Conservation (phyloP, 257 asterid genomes). For the Lavandula angustifolia region DNA sequence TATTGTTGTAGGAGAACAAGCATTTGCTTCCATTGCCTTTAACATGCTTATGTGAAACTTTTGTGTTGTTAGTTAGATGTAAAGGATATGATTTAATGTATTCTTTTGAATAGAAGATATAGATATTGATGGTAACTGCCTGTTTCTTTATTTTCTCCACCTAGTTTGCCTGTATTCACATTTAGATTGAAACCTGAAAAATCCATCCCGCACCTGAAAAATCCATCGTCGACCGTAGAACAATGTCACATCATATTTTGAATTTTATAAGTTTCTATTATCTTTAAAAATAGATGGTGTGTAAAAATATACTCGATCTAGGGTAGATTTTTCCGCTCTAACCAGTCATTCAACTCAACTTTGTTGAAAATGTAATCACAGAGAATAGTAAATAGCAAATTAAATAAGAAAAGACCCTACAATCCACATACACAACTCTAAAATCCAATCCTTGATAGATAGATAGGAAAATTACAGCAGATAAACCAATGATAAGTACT, state of each 20-base stretch:
- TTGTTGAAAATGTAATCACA: conserved; percentile 8
- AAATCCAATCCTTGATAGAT: conserved; percentile 3
- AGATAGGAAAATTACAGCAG: conserved; percentile 16
- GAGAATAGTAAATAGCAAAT: conserved; percentile 23
- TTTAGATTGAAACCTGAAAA: no score
- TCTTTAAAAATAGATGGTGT: no score
- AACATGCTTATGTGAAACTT: no score
- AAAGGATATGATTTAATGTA: conserved; percentile 23
- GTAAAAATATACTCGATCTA: no score
- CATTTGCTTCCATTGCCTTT: no score
- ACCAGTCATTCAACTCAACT: neutral
- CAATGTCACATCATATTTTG: neutral
- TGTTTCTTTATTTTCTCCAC: no score
- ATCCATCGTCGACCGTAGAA: no score
- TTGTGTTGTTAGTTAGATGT: conserved; percentile 27
- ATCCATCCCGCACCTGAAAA: no score
- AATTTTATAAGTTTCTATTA: no score
- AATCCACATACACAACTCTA: conserved; percentile 26
- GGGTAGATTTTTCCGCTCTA: no score
- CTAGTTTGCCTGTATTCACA: no score
- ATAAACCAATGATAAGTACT: conserved; percentile 1
- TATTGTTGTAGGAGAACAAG: no score
- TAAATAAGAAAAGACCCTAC: conserved; percentile 28
- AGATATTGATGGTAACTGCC: neutral
- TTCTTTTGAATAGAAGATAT: conserved; percentile 33